These are phyloP conservation scores for Cercospora sesami DNA, from an alignment of 2,329 filamentous ascomycete species.

Conservation along the genomic window DNA sequence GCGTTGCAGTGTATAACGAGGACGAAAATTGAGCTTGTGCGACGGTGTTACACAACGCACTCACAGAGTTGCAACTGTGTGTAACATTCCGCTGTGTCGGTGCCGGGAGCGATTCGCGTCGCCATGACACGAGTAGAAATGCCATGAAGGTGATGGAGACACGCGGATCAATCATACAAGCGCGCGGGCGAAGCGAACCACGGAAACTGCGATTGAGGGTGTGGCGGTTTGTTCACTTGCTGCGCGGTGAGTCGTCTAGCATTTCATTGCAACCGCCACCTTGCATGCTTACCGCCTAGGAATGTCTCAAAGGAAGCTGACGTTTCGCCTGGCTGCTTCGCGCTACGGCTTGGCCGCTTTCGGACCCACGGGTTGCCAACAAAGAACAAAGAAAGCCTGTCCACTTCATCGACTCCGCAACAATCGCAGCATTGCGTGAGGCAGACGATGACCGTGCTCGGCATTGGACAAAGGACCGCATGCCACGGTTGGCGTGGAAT, in stretches of 20 bases:
- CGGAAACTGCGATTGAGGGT: slow-evolving; percentile 20
- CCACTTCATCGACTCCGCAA: slow-evolving; percentile 32
- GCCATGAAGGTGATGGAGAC: slow-evolving; percentile 26
- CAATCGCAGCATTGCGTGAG: slow-evolving; percentile 36
- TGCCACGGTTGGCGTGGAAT: slow-evolving; percentile 36
- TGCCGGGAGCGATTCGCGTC: slow-evolving; percentile 26
- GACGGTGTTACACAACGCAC: slow-evolving; percentile 32
- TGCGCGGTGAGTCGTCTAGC: slow-evolving; percentile 32
- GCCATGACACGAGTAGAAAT: slow-evolving; percentile 32
- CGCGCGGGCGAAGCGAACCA: slow-evolving; percentile 12
- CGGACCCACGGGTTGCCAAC: slow-evolving; percentile 36
- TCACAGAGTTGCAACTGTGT: slow-evolving; percentile 32
- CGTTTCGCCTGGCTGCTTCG: slow-evolving; percentile 30
- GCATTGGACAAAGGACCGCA: slow-evolving; percentile 39
- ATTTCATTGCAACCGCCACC: slow-evolving; percentile 31
- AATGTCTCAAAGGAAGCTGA: slow-evolving; percentile 39
- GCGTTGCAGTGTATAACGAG: slow-evolving; percentile 21
- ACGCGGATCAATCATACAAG: slow-evolving; percentile 7
- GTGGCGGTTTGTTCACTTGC: slow-evolving; percentile 29
- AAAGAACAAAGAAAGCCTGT: slow-evolving; percentile 40
- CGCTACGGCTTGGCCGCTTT: slow-evolving; percentile 35
- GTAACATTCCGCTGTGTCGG: slow-evolving; percentile 31
- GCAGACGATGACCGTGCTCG: slow-evolving; percentile 32
- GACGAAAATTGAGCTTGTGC: slow-evolving; percentile 25
- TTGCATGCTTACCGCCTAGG: slow-evolving; percentile 34